Percentiles rank a stretch among this genome's conserved stretches.
phyloP scores from a whole-genome alignment of 129 eudicot genomes.

The Flaveria robusta region DNA sequence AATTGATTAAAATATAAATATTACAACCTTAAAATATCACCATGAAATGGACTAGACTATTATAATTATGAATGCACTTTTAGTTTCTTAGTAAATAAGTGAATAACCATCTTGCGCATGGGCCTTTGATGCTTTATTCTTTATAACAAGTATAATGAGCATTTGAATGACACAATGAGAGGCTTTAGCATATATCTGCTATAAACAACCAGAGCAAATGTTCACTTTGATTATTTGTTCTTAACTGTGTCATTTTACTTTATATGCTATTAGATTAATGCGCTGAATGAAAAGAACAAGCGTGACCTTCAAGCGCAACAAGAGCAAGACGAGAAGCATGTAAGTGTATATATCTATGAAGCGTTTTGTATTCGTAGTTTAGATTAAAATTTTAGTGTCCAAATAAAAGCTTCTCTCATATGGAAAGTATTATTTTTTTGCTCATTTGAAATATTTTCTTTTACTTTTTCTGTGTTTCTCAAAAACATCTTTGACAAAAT shows the following conservation, averaged over 20 bases:
- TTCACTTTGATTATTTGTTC: slow-evolving; percentile 1
- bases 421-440: background rate
- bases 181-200: background rate
- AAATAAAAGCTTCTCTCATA: background rate
- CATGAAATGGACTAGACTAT: background rate
- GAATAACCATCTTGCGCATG: slow-evolving; percentile 6
- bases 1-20: background rate
- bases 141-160: slow-evolving; percentile 3
- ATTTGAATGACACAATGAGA: background rate
- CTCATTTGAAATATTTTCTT: slow-evolving; percentile 5
- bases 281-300: slow-evolving; percentile 78
- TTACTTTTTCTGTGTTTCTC: background rate
- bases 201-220: background rate
- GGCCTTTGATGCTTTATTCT: background rate
- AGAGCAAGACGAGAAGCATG: slow-evolving; percentile 93
- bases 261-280: slow-evolving; percentile 60
- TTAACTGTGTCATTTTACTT: slow-evolving; percentile 15
- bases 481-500: background rate
- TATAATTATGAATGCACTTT: background rate
- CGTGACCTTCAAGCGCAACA: slow-evolving; percentile 72
- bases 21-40: background rate
- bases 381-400: background rate
- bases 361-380: background rate
- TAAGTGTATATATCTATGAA: slow-evolving; percentile 42
- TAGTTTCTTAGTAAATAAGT: background rate